phyloP scores from a whole-genome alignment of 495 filamentous ascomycete species.

The Talaromyces ruber region DNA sequence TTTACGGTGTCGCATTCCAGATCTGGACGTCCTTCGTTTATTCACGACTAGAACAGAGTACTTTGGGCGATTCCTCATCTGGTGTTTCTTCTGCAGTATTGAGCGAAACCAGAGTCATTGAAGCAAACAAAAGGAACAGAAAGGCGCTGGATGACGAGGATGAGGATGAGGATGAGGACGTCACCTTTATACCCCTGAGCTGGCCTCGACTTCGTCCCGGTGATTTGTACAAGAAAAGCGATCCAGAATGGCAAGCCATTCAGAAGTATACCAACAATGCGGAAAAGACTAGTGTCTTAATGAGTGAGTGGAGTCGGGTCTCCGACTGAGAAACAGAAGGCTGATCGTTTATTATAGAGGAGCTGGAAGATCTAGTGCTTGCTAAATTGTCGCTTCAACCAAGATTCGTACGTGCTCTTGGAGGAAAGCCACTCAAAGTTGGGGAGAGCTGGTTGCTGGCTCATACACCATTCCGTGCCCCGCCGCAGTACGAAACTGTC shows the following conservation, averaged over 20 bases:
- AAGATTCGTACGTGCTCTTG: constrained; percentile 32
- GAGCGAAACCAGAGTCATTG: constrained; percentile 10
- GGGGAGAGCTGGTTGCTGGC: constrained; percentile 51
- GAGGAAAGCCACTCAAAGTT: constrained; percentile 33
- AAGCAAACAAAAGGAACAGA: constrained; percentile 9
- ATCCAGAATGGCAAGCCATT: constrained; percentile 68
- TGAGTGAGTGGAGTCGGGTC: constrained; percentile 28
- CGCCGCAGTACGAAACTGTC: constrained; percentile 49
- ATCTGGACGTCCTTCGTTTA: constrained; percentile 28
- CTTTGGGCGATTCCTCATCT: constrained; percentile 16
- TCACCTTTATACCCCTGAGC: constrained; percentile 58
- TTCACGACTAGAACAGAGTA: constrained; percentile 25
- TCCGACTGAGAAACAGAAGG: constrained; percentile 7
- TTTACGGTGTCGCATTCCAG: constrained; percentile 31
- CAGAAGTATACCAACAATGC: constrained; percentile 46
- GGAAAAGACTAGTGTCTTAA: constrained; percentile 35
- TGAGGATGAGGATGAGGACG: constrained; percentile 25
- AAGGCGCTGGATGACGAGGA: constrained; percentile 18
- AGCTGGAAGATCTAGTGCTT: constrained; percentile 40
- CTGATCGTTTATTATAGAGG: constrained; percentile 26
- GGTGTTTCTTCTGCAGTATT: neutral
- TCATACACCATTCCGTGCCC: constrained; percentile 49
- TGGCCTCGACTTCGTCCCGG: constrained; percentile 39
- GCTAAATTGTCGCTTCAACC: constrained; percentile 19
- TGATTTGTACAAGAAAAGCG: constrained; percentile 47